These are phyloP conservation scores for Verticillium alfalfae DNA, from an alignment of 2,329 filamentous ascomycete species.

Conservation along the genomic window DNA sequence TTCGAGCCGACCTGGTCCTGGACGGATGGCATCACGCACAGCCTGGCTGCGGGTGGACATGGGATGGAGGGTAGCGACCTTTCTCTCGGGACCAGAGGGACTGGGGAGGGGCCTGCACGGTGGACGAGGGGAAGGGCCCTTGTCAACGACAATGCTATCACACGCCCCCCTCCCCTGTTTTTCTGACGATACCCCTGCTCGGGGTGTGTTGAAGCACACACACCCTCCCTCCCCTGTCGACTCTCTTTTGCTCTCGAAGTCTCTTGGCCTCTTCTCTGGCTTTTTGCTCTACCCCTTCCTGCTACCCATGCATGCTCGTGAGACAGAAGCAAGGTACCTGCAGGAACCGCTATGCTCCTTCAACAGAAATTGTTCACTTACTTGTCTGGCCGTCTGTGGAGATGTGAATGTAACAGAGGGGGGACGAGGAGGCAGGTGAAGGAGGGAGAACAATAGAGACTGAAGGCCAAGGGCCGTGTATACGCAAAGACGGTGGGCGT, in stretches of 20 bases:
- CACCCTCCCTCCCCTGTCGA: neutral
- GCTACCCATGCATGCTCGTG: neutral
- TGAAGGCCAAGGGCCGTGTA: neutral
- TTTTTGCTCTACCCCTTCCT: neutral
- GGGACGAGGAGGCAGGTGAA: neutral
- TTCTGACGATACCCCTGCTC: neutral
- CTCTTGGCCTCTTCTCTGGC: neutral
- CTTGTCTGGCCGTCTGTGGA: neutral
- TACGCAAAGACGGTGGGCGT: neutral
- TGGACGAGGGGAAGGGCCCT: neutral
- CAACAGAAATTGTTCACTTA: neutral
- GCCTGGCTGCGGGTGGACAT: neutral
- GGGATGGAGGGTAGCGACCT: neutral
- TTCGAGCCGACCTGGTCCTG: neutral
- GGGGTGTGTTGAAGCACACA: neutral
- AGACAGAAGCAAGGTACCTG: conserved; percentile 12
- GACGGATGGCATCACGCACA: neutral
- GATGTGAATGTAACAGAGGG: neutral
- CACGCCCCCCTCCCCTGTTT: neutral
- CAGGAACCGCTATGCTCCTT: conserved; percentile 9
- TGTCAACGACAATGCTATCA: neutral
- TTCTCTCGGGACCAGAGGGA: neutral
- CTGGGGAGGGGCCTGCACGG: neutral
- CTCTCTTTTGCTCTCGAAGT: neutral
- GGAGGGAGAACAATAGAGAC: neutral